Evolutionary conservation across 176 grass and related monocot species (phyloP).

Genomic region (Musa troglodytarum): DNA sequence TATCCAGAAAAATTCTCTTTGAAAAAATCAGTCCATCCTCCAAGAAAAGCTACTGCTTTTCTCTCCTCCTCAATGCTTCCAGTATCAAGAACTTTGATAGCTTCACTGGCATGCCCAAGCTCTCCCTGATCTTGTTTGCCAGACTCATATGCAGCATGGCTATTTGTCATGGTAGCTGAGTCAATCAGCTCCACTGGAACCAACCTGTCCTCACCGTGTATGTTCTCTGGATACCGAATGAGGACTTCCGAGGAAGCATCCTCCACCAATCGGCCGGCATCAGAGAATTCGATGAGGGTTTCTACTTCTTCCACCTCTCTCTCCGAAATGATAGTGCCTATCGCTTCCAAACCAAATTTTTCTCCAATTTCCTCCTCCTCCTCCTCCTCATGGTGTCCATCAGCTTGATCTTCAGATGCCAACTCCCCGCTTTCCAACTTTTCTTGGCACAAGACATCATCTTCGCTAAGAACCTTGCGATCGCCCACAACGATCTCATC

Average conservation of each 20-base stretch:
- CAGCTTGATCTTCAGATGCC: constrained; percentile 12
- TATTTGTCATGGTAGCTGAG: constrained; percentile 8
- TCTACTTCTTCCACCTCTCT: constrained; percentile 21
- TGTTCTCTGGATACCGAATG: constrained; percentile 15
- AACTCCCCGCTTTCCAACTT: constrained; percentile 11
- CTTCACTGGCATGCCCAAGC: constrained; percentile 17
- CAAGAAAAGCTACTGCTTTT: constrained; percentile 19
- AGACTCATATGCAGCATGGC: constrained; percentile 3
- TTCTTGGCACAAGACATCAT: constrained; percentile 21
- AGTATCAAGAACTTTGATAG: not conserved
- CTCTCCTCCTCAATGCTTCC: constrained; percentile 28
- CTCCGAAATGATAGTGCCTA: not conserved
- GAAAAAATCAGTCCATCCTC: constrained; percentile 18
- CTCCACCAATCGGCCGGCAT: constrained; percentile 27
- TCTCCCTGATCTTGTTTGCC: constrained; percentile 6
- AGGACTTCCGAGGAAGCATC: constrained; percentile 29
- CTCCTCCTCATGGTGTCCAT: not conserved
- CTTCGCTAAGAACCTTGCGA: not conserved
- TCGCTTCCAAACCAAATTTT: not conserved
- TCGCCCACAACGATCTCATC: not conserved
- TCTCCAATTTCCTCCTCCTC: not conserved
- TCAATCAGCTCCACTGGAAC: constrained; percentile 44
- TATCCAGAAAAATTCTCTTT: too few species aligned
- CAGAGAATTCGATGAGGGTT: constrained; percentile 46
- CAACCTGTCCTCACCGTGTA: constrained; percentile 20